A percentile compares a stretch with the other conserved stretches of the same genome.
phyloP scores from a whole-genome alignment of 345 rosid species.

The Hirschfeldia incana region DNA sequence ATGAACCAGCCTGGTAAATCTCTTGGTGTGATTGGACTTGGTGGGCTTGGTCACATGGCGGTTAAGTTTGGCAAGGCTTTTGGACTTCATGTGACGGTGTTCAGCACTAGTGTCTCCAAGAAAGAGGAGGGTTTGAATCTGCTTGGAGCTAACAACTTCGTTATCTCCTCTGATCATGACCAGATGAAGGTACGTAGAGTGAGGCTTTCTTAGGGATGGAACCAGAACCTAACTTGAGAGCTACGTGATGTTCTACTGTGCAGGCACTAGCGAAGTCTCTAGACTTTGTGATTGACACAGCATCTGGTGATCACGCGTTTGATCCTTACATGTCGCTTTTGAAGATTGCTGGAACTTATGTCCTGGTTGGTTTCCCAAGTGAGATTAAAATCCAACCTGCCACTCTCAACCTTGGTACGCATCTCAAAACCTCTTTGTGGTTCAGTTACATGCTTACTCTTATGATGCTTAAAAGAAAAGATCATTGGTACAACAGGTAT shows the following conservation, averaged over 20 bases:
- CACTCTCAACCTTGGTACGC: slow-evolving; percentile 58
- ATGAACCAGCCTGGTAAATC: slow-evolving; percentile 91
- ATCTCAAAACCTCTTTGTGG: background rate
- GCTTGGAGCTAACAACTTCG: slow-evolving; percentile 69
- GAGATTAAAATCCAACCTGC: slow-evolving; percentile 81
- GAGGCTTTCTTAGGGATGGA: background rate
- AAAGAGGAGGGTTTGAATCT: slow-evolving; percentile 73
- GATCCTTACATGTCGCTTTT: slow-evolving; percentile 79
- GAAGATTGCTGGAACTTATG: slow-evolving; percentile 67
- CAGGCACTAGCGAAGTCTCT: slow-evolving; percentile 66
- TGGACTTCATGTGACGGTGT: slow-evolving; percentile 73
- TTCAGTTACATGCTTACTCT: background rate
- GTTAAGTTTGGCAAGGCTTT: slow-evolving; percentile 96
- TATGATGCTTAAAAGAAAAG: background rate
- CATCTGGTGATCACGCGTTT: slow-evolving; percentile 86
- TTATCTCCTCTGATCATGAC: slow-evolving; percentile 66
- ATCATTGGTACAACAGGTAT: slow-evolving; percentile 56
- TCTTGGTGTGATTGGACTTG: slow-evolving; percentile 82
- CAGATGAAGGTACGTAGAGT: slow-evolving; percentile 67
- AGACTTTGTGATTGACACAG: slow-evolving; percentile 79
- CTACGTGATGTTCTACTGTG: slow-evolving; percentile 3
- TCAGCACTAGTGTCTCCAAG: slow-evolving; percentile 81
- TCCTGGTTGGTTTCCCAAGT: slow-evolving; percentile 77
- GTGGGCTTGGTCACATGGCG: slow-evolving; percentile 97
- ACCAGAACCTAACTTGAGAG: background rate